Conservation (phyloP, 2,329 filamentous ascomycete genomes). For the Lachnellula willkommii region DNA sequence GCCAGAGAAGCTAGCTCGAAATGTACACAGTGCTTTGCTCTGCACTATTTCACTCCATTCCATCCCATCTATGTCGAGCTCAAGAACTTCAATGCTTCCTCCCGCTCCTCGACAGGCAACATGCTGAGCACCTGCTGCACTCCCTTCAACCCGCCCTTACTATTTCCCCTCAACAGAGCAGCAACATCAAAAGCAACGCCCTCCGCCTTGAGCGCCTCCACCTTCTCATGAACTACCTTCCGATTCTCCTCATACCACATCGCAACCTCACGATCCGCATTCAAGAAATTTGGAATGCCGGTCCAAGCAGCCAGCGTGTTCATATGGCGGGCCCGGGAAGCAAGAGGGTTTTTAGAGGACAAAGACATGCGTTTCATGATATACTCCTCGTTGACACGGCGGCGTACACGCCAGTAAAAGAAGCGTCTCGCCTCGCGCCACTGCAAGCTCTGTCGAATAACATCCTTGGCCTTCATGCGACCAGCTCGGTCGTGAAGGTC, state of each 20-base stretch:
- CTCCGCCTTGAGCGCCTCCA: constrained; percentile 77
- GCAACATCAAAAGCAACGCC: constrained; percentile 65
- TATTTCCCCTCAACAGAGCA: constrained; percentile 59
- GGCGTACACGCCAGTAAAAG: constrained; percentile 99
- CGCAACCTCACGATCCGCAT: constrained; percentile 76
- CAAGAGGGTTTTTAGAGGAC: constrained; percentile 39
- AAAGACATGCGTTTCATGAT: constrained; percentile 81
- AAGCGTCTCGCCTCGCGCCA: constrained; percentile 90
- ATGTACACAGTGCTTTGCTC: too few relatives aligned
- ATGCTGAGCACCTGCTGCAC: constrained; percentile 80
- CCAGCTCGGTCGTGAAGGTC: constrained; percentile 95
- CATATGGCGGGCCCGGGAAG: constrained; percentile 62
- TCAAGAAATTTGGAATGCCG: constrained; percentile 68
- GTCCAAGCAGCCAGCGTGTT: constrained; percentile 79
- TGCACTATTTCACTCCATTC: too few relatives aligned
- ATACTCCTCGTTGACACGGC: constrained; percentile 94
- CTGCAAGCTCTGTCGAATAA: constrained; percentile 75
- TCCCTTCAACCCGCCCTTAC: constrained; percentile 71
- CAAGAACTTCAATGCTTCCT: constrained; percentile 41
- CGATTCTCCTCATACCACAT: constrained; percentile 96
- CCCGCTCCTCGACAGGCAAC: constrained; percentile 82
- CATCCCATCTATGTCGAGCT: constrained; percentile 11
- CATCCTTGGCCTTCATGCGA: constrained; percentile 96
- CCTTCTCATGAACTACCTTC: constrained; percentile 74
- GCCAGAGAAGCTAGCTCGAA: too few relatives aligned